These are phyloP conservation scores for Lophiotrema nucula DNA, from an alignment of 495 filamentous ascomycete genomes.

Conservation along the genomic window DNA sequence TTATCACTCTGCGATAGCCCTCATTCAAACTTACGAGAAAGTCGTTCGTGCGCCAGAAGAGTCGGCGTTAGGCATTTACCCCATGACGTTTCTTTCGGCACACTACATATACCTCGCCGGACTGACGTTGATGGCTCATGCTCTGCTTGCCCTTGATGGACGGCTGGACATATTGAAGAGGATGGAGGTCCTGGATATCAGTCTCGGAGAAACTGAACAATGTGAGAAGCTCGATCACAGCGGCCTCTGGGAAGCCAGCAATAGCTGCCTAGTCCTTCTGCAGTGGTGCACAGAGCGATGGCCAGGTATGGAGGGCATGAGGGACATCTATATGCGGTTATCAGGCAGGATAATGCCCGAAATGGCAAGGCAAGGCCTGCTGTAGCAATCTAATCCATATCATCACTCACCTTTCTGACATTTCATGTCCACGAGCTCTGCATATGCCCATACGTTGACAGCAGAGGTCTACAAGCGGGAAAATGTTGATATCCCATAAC, in stretches of 20 bases:
- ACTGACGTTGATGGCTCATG: constrained; percentile 15
- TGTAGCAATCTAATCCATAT: no score
- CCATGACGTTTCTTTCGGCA: constrained; percentile 15
- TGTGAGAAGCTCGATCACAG: neutral
- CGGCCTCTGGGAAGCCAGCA: constrained; percentile 1
- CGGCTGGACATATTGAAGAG: neutral
- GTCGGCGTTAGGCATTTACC: constrained; percentile 6
- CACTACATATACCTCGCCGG: constrained; percentile 21
- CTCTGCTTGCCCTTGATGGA: constrained; percentile 9
- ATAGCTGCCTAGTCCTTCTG: constrained; percentile 7
- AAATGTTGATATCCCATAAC: no score
- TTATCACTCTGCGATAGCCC: constrained; percentile 10
- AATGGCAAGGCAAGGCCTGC: neutral
- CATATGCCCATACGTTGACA: no score
- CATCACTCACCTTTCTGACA: no score
- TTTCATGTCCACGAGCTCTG: no score
- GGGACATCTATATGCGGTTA: constrained; percentile 5
- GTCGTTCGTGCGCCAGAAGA: constrained; percentile 3
- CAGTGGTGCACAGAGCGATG: constrained; percentile 11
- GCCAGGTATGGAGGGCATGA: constrained; percentile 15
- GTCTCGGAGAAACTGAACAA: neutral
- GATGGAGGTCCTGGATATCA: constrained; percentile 2
- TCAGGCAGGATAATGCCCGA: neutral
- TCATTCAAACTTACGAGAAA: constrained; percentile 11
- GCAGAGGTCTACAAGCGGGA: no score